Evolutionary conservation across 2,329 filamentous ascomycete species (phyloP), one percentile per base, ranked within the genome.

Genomic region (Chaetomiaceae sp.): DNA sequence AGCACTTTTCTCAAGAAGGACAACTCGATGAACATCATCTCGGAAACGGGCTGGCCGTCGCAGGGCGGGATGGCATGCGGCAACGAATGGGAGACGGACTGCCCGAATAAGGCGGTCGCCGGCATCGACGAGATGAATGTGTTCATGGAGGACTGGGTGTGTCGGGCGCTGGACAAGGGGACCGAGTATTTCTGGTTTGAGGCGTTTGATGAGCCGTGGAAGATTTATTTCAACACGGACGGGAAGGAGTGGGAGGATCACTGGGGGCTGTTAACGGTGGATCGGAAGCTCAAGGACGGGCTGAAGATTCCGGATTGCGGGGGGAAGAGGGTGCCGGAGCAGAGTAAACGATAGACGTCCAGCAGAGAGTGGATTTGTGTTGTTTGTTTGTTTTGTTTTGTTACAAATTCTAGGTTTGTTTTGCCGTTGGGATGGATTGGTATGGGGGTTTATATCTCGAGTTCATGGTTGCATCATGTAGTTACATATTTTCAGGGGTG

Each of bases 101-200:
- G 89, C 63, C 70, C 78, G 0, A 68, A 77, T 14, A 88, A 86
- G 0, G 81, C 87, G 2, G 85, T 95, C 2, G 92, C 91, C 0
- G 87, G 89, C 20, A 77, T 96, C 40, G 73, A 82, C 16, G 82
- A 90, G 67, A 76, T 96, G 74, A 97, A 97, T 66, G 76, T 75
- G n/a, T 90, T 96, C 64, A 85, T 97, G 82, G 75, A 83, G 1
- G 81, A 83, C 58, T 97, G 89, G 86, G 84, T 97, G 0, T 97
- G 92, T 68, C 77, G 82, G 47, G 84, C 87, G 10, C 71, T 96
- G 58, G 74, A 74, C 21, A 95, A 96, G 64, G 87, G 85, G 41
- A 96, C 90, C 1, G 84, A 95, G 61, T 97, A 95, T 69, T 96
- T 96, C 67, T 97, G 92, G 92, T 96, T 97, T 68, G 89, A 91